Percentiles rank a stretch among this genome's conserved stretches.
Conservation (phyloP, 2,329 filamentous ascomycete species). For the Cladosporium sp. region DNA sequence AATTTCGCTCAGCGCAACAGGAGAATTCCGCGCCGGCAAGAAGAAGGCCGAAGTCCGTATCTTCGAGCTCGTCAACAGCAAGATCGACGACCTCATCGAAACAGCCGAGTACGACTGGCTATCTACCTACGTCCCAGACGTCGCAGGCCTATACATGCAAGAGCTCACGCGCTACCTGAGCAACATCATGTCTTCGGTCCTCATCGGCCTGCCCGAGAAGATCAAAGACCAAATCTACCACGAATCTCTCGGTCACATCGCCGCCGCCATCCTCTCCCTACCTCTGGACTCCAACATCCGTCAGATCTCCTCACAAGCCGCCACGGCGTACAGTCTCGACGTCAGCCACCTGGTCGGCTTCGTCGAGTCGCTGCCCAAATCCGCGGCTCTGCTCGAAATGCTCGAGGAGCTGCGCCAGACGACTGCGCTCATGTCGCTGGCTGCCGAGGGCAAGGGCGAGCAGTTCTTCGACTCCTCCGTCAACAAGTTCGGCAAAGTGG, state of each 20-base stretch:
- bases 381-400: constrained; percentile 84
- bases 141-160: constrained; percentile 92
- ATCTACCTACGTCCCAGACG: constrained; percentile 60
- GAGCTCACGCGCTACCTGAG: constrained; percentile 89
- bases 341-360: constrained; percentile 82
- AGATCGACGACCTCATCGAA: constrained; percentile 96
- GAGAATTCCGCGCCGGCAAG: constrained; percentile 84
- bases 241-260: constrained; percentile 88
- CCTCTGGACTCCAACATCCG: constrained; percentile 77
- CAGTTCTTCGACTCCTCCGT: constrained; percentile 94
- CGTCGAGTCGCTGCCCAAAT: constrained; percentile 75
- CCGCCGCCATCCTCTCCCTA: constrained; percentile 58
- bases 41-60: constrained; percentile 97
- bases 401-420: constrained; percentile 94
- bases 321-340: constrained; percentile 77
- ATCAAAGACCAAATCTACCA: constrained; percentile 99
- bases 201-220: constrained; percentile 87
- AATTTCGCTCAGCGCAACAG: constrained; percentile 77
- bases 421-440: constrained; percentile 74
- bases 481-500: constrained; percentile 87
- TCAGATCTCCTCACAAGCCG: constrained; percentile 83
- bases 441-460: constrained; percentile 72
- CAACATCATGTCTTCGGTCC: constrained; percentile 94
- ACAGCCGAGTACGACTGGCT: constrained; percentile 97
- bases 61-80: constrained; percentile 96